A percentile compares a stretch with the other conserved stretches of the same genome.
Evolutionary conservation across 1,139 yeast genomes (phyloP).

Genomic region (Sugiyamaella paludigena): DNA sequence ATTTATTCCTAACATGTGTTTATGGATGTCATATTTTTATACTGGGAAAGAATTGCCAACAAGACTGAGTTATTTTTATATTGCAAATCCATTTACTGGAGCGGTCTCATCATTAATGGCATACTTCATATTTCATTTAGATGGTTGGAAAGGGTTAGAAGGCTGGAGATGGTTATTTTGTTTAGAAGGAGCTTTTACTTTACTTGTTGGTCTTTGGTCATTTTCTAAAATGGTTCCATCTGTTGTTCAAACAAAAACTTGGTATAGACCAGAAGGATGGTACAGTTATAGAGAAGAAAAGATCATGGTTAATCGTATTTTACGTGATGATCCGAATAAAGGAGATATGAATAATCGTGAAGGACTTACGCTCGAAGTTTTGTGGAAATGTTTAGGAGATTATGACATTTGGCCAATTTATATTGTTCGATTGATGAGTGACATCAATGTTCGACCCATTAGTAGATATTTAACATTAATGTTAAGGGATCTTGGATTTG

Average conservation of each 20-base stretch:
- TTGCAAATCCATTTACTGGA: constrained; percentile 34
- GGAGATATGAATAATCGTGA: constrained; percentile 68
- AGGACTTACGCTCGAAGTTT: constrained; percentile 44
- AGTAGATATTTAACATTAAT: constrained; percentile 50
- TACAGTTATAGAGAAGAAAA: constrained; percentile 60
- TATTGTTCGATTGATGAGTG: constrained; percentile 48
- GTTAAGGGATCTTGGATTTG: constrained; percentile 52
- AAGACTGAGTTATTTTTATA: constrained; percentile 49
- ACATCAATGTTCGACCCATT: constrained; percentile 44
- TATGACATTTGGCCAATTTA: constrained; percentile 62
- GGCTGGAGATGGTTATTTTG: constrained; percentile 71
- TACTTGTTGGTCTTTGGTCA: constrained; percentile 49
- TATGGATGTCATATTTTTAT: constrained; percentile 53
- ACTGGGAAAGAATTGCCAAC: constrained; percentile 47
- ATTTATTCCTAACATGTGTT: constrained; percentile 51
- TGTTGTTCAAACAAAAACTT: constrained; percentile 52
- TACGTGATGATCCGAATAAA: constrained; percentile 67
- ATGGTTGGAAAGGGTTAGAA: constrained; percentile 39
- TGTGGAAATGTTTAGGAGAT: constrained; percentile 48
- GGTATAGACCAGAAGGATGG: constrained; percentile 59
- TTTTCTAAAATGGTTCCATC: constrained; percentile 56
- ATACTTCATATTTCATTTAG: constrained; percentile 45
- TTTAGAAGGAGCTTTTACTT: constrained; percentile 59
- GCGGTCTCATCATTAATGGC: constrained; percentile 43
- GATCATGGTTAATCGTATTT: constrained; percentile 58